Evolutionary conservation across 2,329 filamentous ascomycete genomes (phyloP).

Genomic region (Sphaerostilbella broomeana): DNA sequence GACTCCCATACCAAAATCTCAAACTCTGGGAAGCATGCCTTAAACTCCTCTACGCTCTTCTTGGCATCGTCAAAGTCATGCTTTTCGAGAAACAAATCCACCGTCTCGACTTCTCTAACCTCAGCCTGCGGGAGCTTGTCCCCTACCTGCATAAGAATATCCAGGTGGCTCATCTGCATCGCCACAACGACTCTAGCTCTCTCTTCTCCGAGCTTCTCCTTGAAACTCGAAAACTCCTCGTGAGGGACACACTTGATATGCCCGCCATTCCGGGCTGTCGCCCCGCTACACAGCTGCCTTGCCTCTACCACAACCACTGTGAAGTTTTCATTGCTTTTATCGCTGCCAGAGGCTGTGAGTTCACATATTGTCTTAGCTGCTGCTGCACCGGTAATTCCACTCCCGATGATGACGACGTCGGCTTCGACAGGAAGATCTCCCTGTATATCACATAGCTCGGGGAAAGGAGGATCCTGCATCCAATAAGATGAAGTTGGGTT

Average conservation of each 20-base stretch:
- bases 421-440: conserved; percentile 30
- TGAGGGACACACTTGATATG: conserved; percentile 43
- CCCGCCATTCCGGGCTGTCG: conserved; percentile 48
- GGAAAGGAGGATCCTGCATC: conserved; percentile 38
- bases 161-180: conserved; percentile 40
- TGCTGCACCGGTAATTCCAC: conserved; percentile 44
- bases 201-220: conserved; percentile 25
- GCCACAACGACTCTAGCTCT: conserved; percentile 34
- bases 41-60: conserved; percentile 27
- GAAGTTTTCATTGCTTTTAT: not conserved
- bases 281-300: conserved; percentile 42
- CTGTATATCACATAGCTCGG: conserved; percentile 31
- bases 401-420: conserved; percentile 48
- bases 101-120: conserved; percentile 38
- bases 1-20: conserved; percentile 29
- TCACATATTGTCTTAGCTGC: conserved; percentile 22
- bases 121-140: conserved; percentile 30
- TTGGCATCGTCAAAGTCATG: conserved; percentile 29
- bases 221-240: conserved; percentile 32
- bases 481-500: conserved; percentile 41
- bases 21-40: conserved; percentile 34
- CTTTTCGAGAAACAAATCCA: conserved; percentile 38
- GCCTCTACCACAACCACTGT: conserved; percentile 45
- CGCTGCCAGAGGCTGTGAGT: not conserved
- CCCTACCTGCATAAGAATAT: conserved; percentile 34